phyloP scores from a whole-genome alignment of 2,329 filamentous ascomycete genomes.

The Cytospora chrysosperma region DNA sequence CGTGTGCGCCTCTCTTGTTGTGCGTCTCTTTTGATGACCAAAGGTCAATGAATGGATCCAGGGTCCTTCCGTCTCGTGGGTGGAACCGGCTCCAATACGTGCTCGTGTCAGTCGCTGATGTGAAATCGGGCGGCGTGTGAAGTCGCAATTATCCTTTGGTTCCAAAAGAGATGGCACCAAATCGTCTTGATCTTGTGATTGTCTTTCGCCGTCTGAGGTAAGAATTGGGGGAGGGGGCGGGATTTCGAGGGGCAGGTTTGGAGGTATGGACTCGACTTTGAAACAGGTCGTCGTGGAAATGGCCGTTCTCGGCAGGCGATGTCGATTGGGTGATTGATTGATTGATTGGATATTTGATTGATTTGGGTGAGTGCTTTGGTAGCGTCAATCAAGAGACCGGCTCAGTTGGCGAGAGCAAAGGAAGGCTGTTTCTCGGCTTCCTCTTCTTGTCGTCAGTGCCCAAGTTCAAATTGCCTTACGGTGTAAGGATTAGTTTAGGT shows the following conservation, averaged over 20 bases:
- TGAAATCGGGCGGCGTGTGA: background rate
- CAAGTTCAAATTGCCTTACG: background rate
- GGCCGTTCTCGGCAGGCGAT: conserved; percentile 13
- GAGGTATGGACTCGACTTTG: conserved; percentile 19
- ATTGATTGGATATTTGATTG: background rate
- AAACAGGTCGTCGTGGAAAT: conserved; percentile 22
- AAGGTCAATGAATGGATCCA: conserved; percentile 17
- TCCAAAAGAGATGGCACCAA: conserved; percentile 8
- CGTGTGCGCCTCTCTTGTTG: conserved; percentile 11
- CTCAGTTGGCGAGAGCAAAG: conserved; percentile 2
- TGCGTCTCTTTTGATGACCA: conserved; percentile 11
- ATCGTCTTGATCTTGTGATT: conserved; percentile 4
- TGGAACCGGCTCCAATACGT: conserved; percentile 18
- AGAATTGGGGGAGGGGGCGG: conserved; percentile 17
- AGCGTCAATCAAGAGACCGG: conserved; percentile 12
- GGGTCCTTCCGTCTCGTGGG: conserved; percentile 18
- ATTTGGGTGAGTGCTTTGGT: no score
- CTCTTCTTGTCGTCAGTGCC: background rate
- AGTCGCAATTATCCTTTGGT: conserved; percentile 5
- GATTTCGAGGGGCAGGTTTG: conserved; percentile 18
- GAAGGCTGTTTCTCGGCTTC: background rate
- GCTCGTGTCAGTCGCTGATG: conserved; percentile 2
- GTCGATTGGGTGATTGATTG: background rate
- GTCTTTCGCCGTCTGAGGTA: conserved; percentile 9
- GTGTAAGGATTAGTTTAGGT: background rate